Evolutionary conservation across 78 protist genomes (phyloP).

Genomic region (Capsaspora owczarzaki): DNA sequence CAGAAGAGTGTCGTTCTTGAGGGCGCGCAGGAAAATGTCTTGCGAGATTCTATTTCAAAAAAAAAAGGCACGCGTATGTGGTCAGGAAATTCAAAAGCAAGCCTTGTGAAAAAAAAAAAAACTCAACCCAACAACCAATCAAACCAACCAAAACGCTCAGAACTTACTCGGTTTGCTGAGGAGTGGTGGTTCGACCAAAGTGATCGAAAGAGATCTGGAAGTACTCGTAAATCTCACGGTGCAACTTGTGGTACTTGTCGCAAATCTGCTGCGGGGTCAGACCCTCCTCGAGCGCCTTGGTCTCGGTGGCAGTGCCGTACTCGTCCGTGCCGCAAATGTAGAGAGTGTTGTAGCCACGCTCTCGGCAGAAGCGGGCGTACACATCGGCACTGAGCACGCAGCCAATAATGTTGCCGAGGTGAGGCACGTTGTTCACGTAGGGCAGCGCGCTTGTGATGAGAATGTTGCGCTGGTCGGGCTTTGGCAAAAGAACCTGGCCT

Average conservation of each 20-base stretch:
- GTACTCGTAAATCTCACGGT: slow-evolving; percentile 73
- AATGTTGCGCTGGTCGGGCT: slow-evolving; percentile 58
- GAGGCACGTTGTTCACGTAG: slow-evolving; percentile 53
- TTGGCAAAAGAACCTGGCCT: too few species aligned
- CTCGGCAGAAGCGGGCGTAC: slow-evolving; percentile 54
- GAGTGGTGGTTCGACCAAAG: slow-evolving; percentile 76
- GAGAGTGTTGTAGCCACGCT: slow-evolving; percentile 60
- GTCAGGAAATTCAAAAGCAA: background rate
- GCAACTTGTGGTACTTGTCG: slow-evolving; percentile 62
- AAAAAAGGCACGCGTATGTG: background rate
- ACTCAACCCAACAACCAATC: background rate
- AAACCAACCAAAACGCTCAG: background rate
- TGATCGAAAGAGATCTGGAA: slow-evolving; percentile 75
- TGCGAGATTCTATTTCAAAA: slow-evolving; percentile 47
- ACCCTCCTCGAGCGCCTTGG: slow-evolving; percentile 62
- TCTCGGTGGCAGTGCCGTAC: slow-evolving; percentile 83
- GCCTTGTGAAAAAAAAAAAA: background rate
- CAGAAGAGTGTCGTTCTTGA: slow-evolving; percentile 27
- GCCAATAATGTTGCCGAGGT: slow-evolving; percentile 78
- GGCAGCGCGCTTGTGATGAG: slow-evolving; percentile 60
- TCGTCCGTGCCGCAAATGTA: slow-evolving; percentile 88
- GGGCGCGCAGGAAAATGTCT: slow-evolving; percentile 55
- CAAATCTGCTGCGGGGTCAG: slow-evolving; percentile 69
- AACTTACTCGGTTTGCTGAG: slow-evolving; percentile 53
- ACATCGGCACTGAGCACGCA: slow-evolving; percentile 79